Evolutionary conservation across 1,284 basidiomycete species (phyloP).

Genomic region (Chalciporus sp.): DNA sequence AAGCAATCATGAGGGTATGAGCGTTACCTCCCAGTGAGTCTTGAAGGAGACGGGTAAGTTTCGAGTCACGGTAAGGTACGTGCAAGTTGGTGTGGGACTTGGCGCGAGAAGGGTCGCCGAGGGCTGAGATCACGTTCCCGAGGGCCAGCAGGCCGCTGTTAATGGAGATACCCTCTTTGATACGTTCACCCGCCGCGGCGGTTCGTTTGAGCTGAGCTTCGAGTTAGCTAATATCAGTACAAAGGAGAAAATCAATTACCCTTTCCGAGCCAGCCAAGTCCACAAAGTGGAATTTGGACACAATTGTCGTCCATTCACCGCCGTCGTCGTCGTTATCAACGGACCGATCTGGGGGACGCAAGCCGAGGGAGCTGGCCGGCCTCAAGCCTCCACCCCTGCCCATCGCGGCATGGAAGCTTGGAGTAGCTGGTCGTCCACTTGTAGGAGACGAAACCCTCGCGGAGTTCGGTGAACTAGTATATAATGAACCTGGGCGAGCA

Average conservation of each 20-base stretch:
- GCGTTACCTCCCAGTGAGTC: constrained; percentile 99
- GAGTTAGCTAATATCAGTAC: constrained; percentile 18
- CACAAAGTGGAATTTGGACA: constrained; percentile 98
- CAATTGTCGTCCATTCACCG: constrained; percentile 86
- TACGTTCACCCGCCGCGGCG: constrained; percentile 90
- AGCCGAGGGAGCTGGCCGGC: constrained; percentile 75
- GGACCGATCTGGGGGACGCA: constrained; percentile 50
- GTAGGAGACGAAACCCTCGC: constrained; percentile 70
- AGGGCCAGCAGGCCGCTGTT: constrained; percentile 96
- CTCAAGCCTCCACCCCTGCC: constrained; percentile 65
- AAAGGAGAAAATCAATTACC: constrained; percentile 46
- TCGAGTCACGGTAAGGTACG: constrained; percentile 96
- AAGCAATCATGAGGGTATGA: constrained; percentile 98
- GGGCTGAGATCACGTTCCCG: constrained; percentile 97
- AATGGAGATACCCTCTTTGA: constrained; percentile 97
- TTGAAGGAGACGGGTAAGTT: constrained; percentile 91
- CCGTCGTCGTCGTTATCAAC: constrained; percentile 57
- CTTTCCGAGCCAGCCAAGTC: constrained; percentile 97
- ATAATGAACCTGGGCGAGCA: constrained; percentile 74
- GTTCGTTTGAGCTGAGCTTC: constrained; percentile 81
- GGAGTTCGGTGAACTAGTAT: constrained; percentile 44
- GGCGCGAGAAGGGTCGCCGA: constrained; percentile 88
- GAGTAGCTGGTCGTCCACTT: constrained; percentile 72
- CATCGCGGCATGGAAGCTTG: constrained; percentile 74
- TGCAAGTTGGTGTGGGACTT: constrained; percentile 80